phyloP scores from a whole-genome alignment of 768 basidiomycete species.

The Royoungia palumana region DNA sequence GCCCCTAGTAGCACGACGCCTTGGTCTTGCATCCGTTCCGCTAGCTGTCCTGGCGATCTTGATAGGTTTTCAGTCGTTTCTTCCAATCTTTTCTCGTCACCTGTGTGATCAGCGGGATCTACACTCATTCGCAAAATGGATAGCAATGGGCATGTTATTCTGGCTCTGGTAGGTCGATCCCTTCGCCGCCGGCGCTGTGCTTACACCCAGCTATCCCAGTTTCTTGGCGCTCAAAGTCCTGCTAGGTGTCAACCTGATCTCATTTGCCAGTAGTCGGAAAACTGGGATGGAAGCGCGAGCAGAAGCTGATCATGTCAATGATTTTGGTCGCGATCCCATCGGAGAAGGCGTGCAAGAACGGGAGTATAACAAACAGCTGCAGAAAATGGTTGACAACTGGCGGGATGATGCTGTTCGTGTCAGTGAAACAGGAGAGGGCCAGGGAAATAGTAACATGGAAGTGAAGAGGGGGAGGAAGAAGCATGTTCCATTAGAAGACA shows the following conservation, averaged over 20 bases:
- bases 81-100: slow-evolving; percentile 53
- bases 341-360: slow-evolving; percentile 88
- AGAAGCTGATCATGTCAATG: slow-evolving; percentile 73
- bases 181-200: slow-evolving; percentile 8
- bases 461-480: slow-evolving; percentile 35
- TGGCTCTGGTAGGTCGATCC: slow-evolving; percentile 78
- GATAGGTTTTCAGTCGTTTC: slow-evolving; percentile 69
- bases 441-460: slow-evolving; percentile 12
- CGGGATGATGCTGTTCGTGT: slow-evolving; percentile 65
- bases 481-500: slow-evolving; percentile 75
- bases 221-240: slow-evolving; percentile 87
- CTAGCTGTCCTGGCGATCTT: slow-evolving; percentile 80
- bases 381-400: slow-evolving; percentile 62
- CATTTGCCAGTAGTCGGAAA: slow-evolving; percentile 73
- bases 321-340: slow-evolving; percentile 87
- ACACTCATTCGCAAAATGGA: slow-evolving; percentile 54
- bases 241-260: slow-evolving; percentile 84
- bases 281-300: slow-evolving; percentile 77
- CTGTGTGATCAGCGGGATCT: slow-evolving; percentile 38
- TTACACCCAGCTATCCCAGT: slow-evolving; percentile 35
- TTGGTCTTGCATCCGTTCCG: slow-evolving; percentile 92
- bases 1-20: slow-evolving; percentile 85
- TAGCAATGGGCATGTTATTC: slow-evolving; percentile 57
- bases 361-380: slow-evolving; percentile 82
- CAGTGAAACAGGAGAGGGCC: slow-evolving; percentile 70